phyloP scores from a whole-genome alignment of 768 basidiomycete species.

The Podaxis carcinomalis region DNA sequence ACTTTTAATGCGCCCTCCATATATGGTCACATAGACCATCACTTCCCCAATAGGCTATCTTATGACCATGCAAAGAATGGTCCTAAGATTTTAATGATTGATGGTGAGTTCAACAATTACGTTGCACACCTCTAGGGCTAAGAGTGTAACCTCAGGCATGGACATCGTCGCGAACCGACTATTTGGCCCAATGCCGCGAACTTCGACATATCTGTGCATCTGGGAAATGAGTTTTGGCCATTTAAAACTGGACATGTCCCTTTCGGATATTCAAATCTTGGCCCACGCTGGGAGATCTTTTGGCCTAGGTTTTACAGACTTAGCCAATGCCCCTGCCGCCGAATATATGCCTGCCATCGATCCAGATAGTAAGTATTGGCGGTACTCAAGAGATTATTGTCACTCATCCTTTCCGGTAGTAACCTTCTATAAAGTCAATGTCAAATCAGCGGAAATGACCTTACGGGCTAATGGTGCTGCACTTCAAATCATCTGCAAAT shows the following conservation, averaged over 20 bases:
- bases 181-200: constrained; percentile 85
- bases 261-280: constrained; percentile 48
- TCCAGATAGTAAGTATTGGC: constrained; percentile 66
- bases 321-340: constrained; percentile 74
- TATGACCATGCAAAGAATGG: constrained; percentile 4
- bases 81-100: constrained; percentile 43
- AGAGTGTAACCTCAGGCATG: constrained; percentile 45
- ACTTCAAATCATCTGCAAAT: constrained; percentile 47
- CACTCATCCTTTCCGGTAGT: constrained; percentile 39
- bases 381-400: constrained; percentile 6
- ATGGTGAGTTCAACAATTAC: constrained; percentile 27
- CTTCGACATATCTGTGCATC: constrained; percentile 84
- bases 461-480: constrained; percentile 53
- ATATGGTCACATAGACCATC: constrained; percentile 41
- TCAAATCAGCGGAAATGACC: constrained; percentile 51
- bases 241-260: constrained; percentile 52
- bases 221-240: constrained; percentile 84
- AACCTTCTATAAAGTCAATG: constrained; percentile 73
- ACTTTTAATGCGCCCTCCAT: constrained; percentile 68
- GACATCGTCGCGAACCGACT: constrained; percentile 80
- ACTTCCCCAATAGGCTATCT: constrained; percentile 32
- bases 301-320: constrained; percentile 66
- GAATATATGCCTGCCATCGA: constrained; percentile 59
- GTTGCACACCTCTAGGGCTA: background rate
- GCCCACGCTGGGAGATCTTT: constrained; percentile 54